Percentiles rank a stretch among this genome's conserved stretches.
phyloP scores from a whole-genome alignment of 1,284 basidiomycete genomes.

The Butyriboletus appendiculatus region DNA sequence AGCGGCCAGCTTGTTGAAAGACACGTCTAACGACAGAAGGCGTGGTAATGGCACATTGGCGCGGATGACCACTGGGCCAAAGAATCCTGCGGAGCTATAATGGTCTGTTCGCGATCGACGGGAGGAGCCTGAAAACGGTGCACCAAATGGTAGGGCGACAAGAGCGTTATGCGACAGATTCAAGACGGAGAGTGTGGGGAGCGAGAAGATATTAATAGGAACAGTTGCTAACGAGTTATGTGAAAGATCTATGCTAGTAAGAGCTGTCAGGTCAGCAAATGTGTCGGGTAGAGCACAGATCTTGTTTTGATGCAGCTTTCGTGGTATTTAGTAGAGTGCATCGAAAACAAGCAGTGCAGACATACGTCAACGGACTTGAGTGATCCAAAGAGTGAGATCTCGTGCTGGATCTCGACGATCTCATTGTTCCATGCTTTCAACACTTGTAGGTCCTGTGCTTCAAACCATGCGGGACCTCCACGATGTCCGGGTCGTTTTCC shows the following conservation, averaged over 20 bases:
- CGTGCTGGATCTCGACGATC: constrained; percentile 73
- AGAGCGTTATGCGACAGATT: constrained; percentile 73
- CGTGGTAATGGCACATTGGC: constrained; percentile 63
- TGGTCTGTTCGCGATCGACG: constrained; percentile 30
- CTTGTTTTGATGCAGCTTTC: constrained; percentile 73
- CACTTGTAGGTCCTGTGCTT: constrained; percentile 71
- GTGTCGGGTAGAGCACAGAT: constrained; percentile 58
- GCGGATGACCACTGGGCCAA: constrained; percentile 58
- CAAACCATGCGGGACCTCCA: constrained; percentile 67
- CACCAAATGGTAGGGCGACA: constrained; percentile 57
- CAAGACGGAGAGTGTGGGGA: constrained; percentile 63
- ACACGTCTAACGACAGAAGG: constrained; percentile 57
- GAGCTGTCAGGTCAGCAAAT: constrained; percentile 63
- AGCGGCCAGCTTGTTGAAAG: constrained; percentile 62
- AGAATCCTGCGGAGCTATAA: constrained; percentile 54
- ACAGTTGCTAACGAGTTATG: constrained; percentile 64
- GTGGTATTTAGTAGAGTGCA: constrained; percentile 7
- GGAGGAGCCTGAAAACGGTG: constrained; percentile 43
- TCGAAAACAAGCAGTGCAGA: constrained; percentile 10
- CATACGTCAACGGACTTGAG: constrained; percentile 74
- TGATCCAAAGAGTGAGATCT: constrained; percentile 79
- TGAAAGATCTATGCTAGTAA: constrained; percentile 68
- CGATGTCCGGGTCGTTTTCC: constrained; percentile 39
- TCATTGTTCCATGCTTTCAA: constrained; percentile 78
- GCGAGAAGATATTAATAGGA: constrained; percentile 62